Conservation (phyloP, 1,139 yeast species). For the Geotrichum bryndzae region DNA sequence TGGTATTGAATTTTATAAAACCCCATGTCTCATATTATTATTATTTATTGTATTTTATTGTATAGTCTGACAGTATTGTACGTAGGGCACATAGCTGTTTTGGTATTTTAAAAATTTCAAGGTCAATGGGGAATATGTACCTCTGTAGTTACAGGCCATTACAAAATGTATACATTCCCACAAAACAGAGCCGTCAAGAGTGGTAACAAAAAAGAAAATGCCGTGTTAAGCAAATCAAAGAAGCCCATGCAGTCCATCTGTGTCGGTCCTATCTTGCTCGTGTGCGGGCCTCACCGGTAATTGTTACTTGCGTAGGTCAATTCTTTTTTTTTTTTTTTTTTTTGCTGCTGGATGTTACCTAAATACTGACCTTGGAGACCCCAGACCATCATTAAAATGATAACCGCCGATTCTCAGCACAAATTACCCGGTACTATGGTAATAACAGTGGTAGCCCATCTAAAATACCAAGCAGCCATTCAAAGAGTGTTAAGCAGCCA, state of each 20-base stretch:
- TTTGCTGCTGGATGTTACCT: not conserved
- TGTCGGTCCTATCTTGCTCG: not conserved
- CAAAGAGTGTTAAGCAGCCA: not conserved
- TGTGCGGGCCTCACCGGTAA: not conserved
- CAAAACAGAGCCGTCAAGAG: not conserved
- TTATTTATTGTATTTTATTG: too few relatives aligned
- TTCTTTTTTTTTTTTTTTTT: too few relatives aligned
- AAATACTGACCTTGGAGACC: not conserved
- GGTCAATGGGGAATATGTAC: not conserved
- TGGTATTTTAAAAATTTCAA: not conserved
- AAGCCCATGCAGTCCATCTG: not conserved
- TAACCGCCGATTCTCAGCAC: not conserved
- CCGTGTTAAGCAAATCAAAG: not conserved
- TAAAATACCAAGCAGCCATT: not conserved
- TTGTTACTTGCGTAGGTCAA: not conserved
- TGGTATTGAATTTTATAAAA: too few relatives aligned
- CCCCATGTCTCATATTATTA: too few relatives aligned
- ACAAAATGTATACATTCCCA: not conserved
- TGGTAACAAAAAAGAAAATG: not conserved
- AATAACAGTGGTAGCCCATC: not conserved
- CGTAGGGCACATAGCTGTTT: not conserved
- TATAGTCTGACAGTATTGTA: too few relatives aligned
- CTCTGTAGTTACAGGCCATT: not conserved
- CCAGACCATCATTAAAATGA: not conserved
- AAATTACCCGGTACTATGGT: not conserved